Base-by-base conservation (phyloP, 2,329 filamentous ascomycete genomes). In the Aspergillus calidoustus region DNA sequence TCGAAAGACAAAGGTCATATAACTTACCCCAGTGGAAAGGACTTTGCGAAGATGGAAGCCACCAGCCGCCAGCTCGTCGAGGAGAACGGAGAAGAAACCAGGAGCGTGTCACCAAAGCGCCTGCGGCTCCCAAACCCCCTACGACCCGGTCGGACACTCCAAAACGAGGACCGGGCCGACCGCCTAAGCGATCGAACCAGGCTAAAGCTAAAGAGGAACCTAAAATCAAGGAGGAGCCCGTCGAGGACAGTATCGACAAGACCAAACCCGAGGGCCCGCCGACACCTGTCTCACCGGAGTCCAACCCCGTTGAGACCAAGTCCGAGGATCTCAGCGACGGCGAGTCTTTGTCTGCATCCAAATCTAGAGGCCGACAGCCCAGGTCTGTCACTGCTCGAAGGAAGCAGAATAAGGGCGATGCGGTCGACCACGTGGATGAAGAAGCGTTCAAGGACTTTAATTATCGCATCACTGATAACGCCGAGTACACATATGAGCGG, bases 21-120 rank as follows among this genome's bases (percentile, higher is more conserved):
- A 99, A 97, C 69, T 83, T 99, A 4, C 94, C 94, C 0, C 93
- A 99, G 77, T 99, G 95, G 95, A 92, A 93, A 68, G 87, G 91
- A 59, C 84, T 98, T 44, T 97, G 93, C 74, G 91, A 97, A 66
- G 93, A 97, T 78, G 93, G 92, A 74, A 93, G 97, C 71, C 93
- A 99, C 75, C 95, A 98, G 71, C 95, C 95, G 9, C 95, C 95
- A 0, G 95, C 95, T 6, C 89, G 89, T 71, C 89, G 95, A 74
- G 95, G 96, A 47, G 81, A 83, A 63, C 73, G 81, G 63, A 76
- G 81, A 48, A 76, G 78, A 31, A 83, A 83, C 57, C 82, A 83
- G 66, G 82, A 82, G 65, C 79, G 81, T 64, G 73, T 74, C 15
- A 74, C 76, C 48, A 79, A 80, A 63, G 72, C 77, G 54, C 67